A percentile compares a stretch with the other conserved stretches of the same genome.
Evolutionary conservation across 148 eudicot species (phyloP).

Genomic region (Fagopyrum tataricum): DNA sequence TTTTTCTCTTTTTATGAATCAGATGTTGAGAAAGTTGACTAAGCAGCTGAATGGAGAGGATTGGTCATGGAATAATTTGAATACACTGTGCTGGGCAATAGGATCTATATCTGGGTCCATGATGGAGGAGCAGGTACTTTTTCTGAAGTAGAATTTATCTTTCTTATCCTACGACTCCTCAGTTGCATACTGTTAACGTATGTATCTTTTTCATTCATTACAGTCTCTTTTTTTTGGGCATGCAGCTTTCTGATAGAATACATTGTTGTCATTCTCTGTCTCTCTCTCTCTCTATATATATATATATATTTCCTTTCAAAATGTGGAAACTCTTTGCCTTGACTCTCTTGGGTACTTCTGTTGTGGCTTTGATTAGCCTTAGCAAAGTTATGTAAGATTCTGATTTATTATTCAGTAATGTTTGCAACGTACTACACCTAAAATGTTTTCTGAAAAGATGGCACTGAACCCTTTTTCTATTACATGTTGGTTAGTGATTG

Average conservation of each 20-base stretch:
- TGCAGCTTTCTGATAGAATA: not conserved
- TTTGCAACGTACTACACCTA: not conserved
- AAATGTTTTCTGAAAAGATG: not conserved
- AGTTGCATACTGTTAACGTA: not conserved
- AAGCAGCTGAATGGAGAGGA: conserved; percentile 93
- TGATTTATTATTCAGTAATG: not conserved
- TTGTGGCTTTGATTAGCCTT: too few species aligned
- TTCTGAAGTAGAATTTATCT: not conserved
- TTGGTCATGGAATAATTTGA: conserved; percentile 98
- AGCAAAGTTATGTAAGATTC: not conserved
- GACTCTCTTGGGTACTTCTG: not conserved
- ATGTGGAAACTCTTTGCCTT: not conserved
- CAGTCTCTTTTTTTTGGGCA: not conserved
- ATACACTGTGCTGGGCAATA: conserved; percentile 98
- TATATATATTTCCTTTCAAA: too few species aligned
- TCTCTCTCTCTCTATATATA: too few species aligned
- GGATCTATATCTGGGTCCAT: conserved; percentile 99
- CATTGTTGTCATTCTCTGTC: not conserved
- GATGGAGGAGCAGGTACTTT: conserved; percentile 87
- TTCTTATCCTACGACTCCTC: not conserved
- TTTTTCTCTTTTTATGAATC: conserved; percentile 9
- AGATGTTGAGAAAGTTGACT: conserved; percentile 87
- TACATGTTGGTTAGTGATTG: not conserved
- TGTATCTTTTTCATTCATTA: not conserved
- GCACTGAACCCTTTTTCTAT: not conserved